These are phyloP conservation scores for Biscogniauxia marginata DNA, from an alignment of 2,329 filamentous ascomycete genomes.

Conservation along the genomic window DNA sequence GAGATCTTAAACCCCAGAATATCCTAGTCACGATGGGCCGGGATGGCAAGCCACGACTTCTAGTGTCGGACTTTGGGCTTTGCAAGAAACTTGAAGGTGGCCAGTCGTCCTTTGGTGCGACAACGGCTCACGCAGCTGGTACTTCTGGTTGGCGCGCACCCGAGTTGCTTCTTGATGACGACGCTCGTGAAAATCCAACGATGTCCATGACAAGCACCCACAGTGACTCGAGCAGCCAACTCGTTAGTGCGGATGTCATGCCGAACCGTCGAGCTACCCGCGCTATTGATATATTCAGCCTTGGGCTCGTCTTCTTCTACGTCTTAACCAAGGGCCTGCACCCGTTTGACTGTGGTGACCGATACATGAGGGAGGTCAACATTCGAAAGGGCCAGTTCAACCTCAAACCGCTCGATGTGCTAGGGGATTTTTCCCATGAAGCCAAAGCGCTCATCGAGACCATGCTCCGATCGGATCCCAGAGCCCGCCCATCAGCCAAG, in stretches of 20 bases:
- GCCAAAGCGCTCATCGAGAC: conserved; percentile 81
- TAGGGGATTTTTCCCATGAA: conserved; percentile 83
- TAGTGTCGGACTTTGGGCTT: conserved; percentile 96
- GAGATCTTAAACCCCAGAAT: conserved; percentile 96
- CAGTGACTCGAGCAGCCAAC: conserved; percentile 62
- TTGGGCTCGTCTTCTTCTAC: conserved; percentile 98
- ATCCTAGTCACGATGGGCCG: conserved; percentile 80
- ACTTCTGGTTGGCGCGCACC: conserved; percentile 97
- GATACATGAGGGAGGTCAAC: conserved; percentile 95
- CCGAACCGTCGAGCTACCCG: conserved; percentile 80
- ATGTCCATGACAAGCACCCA: conserved; percentile 52
- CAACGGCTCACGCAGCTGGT: conserved; percentile 87
- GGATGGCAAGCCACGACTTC: conserved; percentile 70
- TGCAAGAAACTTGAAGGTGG: conserved; percentile 96
- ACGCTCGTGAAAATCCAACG: conserved; percentile 50
- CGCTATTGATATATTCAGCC: conserved; percentile 94
- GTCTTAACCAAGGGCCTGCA: conserved; percentile 91
- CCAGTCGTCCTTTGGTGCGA: conserved; percentile 91
- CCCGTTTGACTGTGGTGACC: conserved; percentile 90
- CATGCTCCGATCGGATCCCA: conserved; percentile 71
- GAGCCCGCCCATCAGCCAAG: conserved; percentile 47
- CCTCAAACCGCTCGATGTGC: conserved; percentile 65
- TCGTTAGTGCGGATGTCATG: conserved; percentile 56
- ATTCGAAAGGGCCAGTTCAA: conserved; percentile 87
- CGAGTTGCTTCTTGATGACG: conserved; percentile 82